Evolutionary conservation across 2,329 filamentous ascomycete species (phyloP).

Genomic region (Pyrenochaeta sp.): DNA sequence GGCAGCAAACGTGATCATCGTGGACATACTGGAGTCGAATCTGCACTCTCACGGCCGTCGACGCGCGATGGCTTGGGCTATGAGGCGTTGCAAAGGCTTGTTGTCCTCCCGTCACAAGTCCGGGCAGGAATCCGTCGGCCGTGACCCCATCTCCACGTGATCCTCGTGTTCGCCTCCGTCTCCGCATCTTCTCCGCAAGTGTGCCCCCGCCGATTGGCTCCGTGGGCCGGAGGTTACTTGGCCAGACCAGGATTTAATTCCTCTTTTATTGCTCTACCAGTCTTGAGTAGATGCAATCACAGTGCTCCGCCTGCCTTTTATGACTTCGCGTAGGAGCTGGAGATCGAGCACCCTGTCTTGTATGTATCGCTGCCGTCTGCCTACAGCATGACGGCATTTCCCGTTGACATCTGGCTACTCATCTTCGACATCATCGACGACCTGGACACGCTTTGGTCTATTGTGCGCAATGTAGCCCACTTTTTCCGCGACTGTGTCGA

Average conservation of each 20-base stretch:
- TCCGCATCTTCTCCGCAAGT: constrained; percentile 31
- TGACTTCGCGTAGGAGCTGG: neutral
- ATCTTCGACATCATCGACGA: constrained; percentile 23
- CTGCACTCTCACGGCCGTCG: constrained; percentile 11
- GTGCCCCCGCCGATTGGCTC: neutral
- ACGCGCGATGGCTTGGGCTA: constrained; percentile 13
- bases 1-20: constrained; percentile 56
- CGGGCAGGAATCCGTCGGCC: constrained; percentile 24
- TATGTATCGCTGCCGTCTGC: neutral
- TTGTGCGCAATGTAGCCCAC: constrained; percentile 24
- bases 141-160: constrained; percentile 28
- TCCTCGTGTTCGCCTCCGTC: constrained; percentile 18
- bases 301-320: constrained; percentile 1
- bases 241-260: constrained; percentile 14
- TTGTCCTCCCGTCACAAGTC: constrained; percentile 31
- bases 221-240: constrained; percentile 1
- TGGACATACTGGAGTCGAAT: constrained; percentile 43
- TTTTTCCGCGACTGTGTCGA: constrained; percentile 23
- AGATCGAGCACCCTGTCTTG: neutral
- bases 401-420: constrained; percentile 29
- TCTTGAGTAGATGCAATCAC: constrained; percentile 5
- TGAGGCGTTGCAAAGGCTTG: constrained; percentile 22
- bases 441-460: constrained; percentile 21
- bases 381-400: constrained; percentile 9
- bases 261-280: neutral